Base-by-base conservation (phyloP, 345 rosid species). In the Moricandia arvensis region DNA sequence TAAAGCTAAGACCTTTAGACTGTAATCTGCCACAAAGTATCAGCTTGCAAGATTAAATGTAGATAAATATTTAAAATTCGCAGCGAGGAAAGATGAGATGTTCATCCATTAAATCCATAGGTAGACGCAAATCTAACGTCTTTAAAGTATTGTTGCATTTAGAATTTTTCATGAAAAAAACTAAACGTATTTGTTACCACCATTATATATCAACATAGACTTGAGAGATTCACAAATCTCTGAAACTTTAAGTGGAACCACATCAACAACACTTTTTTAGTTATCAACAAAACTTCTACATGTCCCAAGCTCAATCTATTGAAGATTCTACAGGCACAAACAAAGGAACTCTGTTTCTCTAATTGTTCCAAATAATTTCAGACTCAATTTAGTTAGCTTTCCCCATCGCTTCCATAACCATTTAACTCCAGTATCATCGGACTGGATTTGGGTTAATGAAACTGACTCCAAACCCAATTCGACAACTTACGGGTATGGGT, bases 171-270 rank as follows among this genome's bases (percentile, higher is more conserved):
- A 93, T 82, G 75, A 91, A 93, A 10, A 83, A 85, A 75, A 82
- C 90, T 53, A 93, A 86, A 2, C 91, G n/a, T 91, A 91, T 60
- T 80, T 71, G 47, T 87, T 83, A n/a, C 98, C 91, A 9, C 98
- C 98, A 75, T 93, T 96, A 62, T 91, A 84, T 4, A 93, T 79
- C 81, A 91, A 60, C 0, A 93, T 83, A 75, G 96, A 91, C 1
- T 45, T 82, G 64, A 93, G 75, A 24, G 82, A 78, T 27, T 64
- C 80, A 72, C 87, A 89, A 77, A 81, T 80, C 79, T 86, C 92
- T 1, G 93, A 85, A 6, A 91, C 75, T 81, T 83, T 83, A 10
- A 83, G 26, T 1, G 89, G 64, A 27, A 93, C 83, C 11, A 77
- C 82, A 75, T 88, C 90, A 59, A 74, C 89, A 34, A 88, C 81